phyloP scores from a whole-genome alignment of 2,329 filamentous ascomycete genomes.

The Penicillium corylophilum region DNA sequence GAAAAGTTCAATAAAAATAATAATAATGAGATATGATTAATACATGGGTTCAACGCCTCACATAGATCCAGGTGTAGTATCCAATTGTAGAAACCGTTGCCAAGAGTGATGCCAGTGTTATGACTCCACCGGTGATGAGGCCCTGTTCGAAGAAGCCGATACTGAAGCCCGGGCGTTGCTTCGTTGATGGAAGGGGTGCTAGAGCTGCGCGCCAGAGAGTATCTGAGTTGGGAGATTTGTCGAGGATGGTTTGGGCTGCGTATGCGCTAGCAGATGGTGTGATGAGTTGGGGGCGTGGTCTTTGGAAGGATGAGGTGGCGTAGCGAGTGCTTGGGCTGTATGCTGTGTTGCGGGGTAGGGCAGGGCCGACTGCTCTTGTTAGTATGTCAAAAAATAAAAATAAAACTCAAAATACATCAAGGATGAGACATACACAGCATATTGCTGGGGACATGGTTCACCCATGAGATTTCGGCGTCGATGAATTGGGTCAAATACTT shows the following conservation, averaged over 20 bases:
- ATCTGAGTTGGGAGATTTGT: slow-evolving; percentile 13
- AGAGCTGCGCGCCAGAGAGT: slow-evolving; percentile 31
- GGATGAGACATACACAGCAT: slow-evolving; percentile 46
- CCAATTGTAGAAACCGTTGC: slow-evolving; percentile 24
- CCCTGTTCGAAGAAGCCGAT: slow-evolving; percentile 54
- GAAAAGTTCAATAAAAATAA: background rate
- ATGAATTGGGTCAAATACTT: slow-evolving; percentile 63
- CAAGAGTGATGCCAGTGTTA: slow-evolving; percentile 24
- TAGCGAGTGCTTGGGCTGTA: slow-evolving; percentile 45
- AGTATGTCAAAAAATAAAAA: background rate
- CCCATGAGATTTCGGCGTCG: slow-evolving; percentile 49
- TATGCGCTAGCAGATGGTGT: slow-evolving; percentile 16
- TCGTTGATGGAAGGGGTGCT: slow-evolving; percentile 33
- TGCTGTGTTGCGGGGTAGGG: slow-evolving; percentile 35
- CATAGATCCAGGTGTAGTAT: slow-evolving; percentile 24
- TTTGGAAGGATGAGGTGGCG: slow-evolving; percentile 45
- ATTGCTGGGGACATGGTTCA: slow-evolving; percentile 59
- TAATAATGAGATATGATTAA: background rate
- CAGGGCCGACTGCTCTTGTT: slow-evolving; percentile 22
- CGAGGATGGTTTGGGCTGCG: slow-evolving; percentile 15
- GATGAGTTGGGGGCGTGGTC: slow-evolving; percentile 46
- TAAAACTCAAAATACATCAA: background rate
- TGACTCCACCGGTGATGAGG: slow-evolving; percentile 35
- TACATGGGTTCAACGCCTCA: slow-evolving; percentile 7
- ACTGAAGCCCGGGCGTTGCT: slow-evolving; percentile 26